Percentiles rank a stretch among this genome's conserved stretches.
Evolutionary conservation across 495 filamentous ascomycete species (phyloP).

Genomic region (Physcia stellaris): DNA sequence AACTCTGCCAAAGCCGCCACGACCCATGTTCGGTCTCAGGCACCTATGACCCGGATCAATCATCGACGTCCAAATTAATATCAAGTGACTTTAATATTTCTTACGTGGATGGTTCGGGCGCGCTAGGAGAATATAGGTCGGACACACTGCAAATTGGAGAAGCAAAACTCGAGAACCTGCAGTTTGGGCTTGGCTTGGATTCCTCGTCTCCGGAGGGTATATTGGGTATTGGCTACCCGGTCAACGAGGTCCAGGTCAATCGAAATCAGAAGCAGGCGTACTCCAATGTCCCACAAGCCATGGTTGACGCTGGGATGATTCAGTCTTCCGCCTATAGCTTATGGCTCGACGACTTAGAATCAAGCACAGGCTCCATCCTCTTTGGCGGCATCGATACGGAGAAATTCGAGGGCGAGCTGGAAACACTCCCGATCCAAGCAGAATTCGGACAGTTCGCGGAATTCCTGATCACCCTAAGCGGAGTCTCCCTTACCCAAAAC

Average conservation of each 20-base stretch:
- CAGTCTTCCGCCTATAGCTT: conserved; percentile 69
- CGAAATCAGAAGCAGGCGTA: conserved; percentile 47
- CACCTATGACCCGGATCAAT: conserved; percentile 58
- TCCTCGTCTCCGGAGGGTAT: conserved; percentile 67
- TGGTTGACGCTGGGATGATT: conserved; percentile 59
- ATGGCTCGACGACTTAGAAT: conserved; percentile 41
- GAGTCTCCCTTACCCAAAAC: conserved; percentile 35
- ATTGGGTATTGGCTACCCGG: conserved; percentile 76
- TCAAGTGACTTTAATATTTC: conserved; percentile 76
- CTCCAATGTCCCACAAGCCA: conserved; percentile 61
- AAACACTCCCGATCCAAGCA: conserved; percentile 62
- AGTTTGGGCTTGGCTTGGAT: conserved; percentile 76
- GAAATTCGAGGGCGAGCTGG: conserved; percentile 58
- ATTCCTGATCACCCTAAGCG: conserved; percentile 72
- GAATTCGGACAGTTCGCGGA: conserved; percentile 47
- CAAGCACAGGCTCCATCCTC: conserved; percentile 65
- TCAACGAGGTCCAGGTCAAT: conserved; percentile 69
- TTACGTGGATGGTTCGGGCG: conserved; percentile 78
- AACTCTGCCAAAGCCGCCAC: conserved; percentile 33
- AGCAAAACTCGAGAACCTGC: conserved; percentile 45
- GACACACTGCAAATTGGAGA: conserved; percentile 63
- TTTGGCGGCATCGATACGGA: conserved; percentile 85
- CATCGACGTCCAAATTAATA: conserved; percentile 69
- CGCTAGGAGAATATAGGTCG: conserved; percentile 68
- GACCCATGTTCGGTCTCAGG: conserved; percentile 44